These are phyloP conservation scores for Colletotrichum sp. DNA, from an alignment of 2,329 filamentous ascomycete genomes.

Conservation along the genomic window DNA sequence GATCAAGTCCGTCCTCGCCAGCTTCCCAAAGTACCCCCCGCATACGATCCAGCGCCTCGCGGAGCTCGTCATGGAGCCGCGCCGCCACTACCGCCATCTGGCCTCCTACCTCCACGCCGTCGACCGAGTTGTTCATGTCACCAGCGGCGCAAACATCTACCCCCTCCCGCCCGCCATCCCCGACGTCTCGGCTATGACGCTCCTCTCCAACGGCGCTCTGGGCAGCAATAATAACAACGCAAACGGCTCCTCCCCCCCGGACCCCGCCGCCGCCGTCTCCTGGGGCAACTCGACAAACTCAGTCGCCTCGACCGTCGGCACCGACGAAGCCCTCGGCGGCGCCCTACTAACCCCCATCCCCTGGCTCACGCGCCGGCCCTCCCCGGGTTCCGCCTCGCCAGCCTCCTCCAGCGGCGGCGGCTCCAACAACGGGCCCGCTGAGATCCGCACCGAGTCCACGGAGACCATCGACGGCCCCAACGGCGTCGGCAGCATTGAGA, in stretches of 20 bases:
- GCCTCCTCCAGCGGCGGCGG: conserved; percentile 5
- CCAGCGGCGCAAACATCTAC: conserved; percentile 80
- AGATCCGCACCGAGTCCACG: conserved; percentile 75
- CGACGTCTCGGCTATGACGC: conserved; percentile 59
- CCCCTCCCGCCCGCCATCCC: conserved; percentile 75
- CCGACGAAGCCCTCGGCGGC: conserved; percentile 88
- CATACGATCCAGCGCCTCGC: conserved; percentile 92
- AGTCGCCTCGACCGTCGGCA: conserved; percentile 62
- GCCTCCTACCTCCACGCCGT: conserved; percentile 88
- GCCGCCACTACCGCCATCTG: conserved; percentile 79
- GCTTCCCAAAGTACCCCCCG: conserved; percentile 79
- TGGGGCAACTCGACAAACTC: conserved; percentile 53
- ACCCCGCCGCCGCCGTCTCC: conserved; percentile 43
- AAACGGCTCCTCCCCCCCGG: conserved; percentile 16
- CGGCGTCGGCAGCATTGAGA: conserved; percentile 80
- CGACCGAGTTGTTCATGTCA: conserved; percentile 89
- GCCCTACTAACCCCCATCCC: conserved; percentile 93
- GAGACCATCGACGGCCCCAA: conserved; percentile 84
- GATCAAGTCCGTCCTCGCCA: conserved; percentile 66
- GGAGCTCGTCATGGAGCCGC: conserved; percentile 82
- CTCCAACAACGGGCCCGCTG: conserved; percentile 33
- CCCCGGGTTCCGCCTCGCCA: conserved; percentile 22
- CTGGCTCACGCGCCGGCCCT: conserved; percentile 67
- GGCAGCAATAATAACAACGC: conserved; percentile 40
- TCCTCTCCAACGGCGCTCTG: conserved; percentile 62